Evolutionary conservation across 2,329 filamentous ascomycete species (phyloP), one percentile per base, ranked within the genome.

Genomic region (Verticillium alfalfae): DNA sequence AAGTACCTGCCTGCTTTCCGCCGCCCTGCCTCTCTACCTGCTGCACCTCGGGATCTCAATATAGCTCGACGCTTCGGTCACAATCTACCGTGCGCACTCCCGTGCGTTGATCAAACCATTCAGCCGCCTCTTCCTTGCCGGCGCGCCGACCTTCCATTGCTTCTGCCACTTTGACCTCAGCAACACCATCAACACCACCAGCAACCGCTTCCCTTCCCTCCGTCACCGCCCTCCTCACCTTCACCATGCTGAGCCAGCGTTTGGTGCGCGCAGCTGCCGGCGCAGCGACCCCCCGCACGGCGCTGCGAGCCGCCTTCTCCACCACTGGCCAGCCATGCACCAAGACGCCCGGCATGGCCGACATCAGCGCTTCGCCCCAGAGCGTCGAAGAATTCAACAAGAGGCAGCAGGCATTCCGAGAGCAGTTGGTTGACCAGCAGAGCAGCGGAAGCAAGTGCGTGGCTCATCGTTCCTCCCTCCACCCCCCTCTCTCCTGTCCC

Each of bases 371-470:
- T 18, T 73, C 75, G 56, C 85, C 88, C 57, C 81, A 90, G 65
- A 86, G 86, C 65, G 88, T 91, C 66, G 82, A 88, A 60, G 81
- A 84, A 61, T 99, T 98, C 83, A 92, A 91, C 73, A 79, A 83
- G 70, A 92, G 90, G 76, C 93, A 97, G 80, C 89, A 89, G 76
- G 84, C 88, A 71, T 98, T 97, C 79, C 90, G 95, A 73, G 88
- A 93, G 76, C 86, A 90, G 74, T 81, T 96, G 70, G 84, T 88
- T 70, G 85, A 89, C 77, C 88, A 87, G 73, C 88, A 91, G 78
- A 90, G n/a, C n/a, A n/a, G n/a, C n/a, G 81, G 88, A 91, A 88
- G 90, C 93, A 84, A 93, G 93, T 97, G 81, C 78, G 82, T 83
- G 78, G 72, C 72, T 71, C 69, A 75, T 66, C 74, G 70, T 61